These are phyloP conservation scores for Lyophyllum decastes DNA, from an alignment of 768 basidiomycete species.

Conservation along the genomic window DNA sequence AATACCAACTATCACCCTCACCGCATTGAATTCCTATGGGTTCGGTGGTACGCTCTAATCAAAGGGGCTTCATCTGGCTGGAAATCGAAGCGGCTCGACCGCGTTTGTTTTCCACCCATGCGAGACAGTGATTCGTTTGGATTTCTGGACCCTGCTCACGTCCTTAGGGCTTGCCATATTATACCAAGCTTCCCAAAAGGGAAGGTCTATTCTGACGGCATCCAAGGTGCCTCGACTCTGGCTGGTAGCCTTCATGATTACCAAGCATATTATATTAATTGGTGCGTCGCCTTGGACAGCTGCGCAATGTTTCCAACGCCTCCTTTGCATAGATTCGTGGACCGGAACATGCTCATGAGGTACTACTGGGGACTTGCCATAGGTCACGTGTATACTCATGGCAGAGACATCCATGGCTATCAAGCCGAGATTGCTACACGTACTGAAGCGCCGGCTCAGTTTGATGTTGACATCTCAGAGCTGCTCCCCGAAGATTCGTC, in stretches of 20 bases:
- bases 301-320: not conserved
- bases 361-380: conserved; percentile 7
- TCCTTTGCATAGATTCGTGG: conserved; percentile 5
- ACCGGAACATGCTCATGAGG: conserved; percentile 11
- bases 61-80: not conserved
- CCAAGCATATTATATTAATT: conserved; percentile 21
- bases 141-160: conserved; percentile 34
- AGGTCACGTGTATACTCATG: not conserved
- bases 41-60: conserved; percentile 28
- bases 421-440: too few relatives aligned
- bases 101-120: conserved; percentile 21
- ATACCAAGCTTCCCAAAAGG: conserved; percentile 30
- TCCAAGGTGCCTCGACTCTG: not conserved
- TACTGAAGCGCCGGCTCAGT: too few relatives aligned
- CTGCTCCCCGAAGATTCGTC: too few relatives aligned
- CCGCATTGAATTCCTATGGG: too few relatives aligned
- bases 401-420: too few relatives aligned
- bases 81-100: conserved; percentile 12
- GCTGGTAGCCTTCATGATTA: not conserved
- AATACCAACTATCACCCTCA: conserved; percentile 9
- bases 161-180: conserved; percentile 31
- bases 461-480: too few relatives aligned
- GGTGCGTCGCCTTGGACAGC: conserved; percentile 18
- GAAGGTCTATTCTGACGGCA: not conserved
- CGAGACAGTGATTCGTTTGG: conserved; percentile 26